Evolutionary conservation across 2,329 filamentous ascomycete species (phyloP).

Genomic region (Pseudogymnoascus sp.): DNA sequence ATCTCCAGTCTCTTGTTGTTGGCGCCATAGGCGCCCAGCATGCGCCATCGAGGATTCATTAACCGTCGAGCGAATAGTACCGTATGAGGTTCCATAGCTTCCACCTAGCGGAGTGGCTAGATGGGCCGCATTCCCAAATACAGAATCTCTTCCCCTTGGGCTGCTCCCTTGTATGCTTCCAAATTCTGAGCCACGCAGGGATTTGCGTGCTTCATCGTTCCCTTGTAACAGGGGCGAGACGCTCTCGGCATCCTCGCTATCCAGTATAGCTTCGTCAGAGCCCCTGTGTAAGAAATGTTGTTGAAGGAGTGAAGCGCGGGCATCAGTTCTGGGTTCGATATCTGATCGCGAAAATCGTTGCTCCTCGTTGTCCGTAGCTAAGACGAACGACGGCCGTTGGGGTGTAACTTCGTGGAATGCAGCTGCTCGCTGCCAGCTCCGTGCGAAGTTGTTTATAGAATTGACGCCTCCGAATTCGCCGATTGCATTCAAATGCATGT

Average conservation of each 20-base stretch:
- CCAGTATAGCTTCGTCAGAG: conserved; percentile 25
- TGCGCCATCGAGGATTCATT: conserved; percentile 41
- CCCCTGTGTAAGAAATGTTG: conserved; percentile 42
- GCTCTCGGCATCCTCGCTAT: conserved; percentile 17
- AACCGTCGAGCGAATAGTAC: conserved; percentile 37
- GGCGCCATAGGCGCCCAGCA: conserved; percentile 44
- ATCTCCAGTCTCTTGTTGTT: conserved; percentile 39
- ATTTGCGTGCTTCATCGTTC: conserved; percentile 11
- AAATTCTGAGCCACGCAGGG: conserved; percentile 19
- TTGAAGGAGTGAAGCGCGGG: conserved; percentile 36
- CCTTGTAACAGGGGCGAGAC: conserved; percentile 31
- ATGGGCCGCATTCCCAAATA: conserved; percentile 53
- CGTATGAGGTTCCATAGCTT: conserved; percentile 60
- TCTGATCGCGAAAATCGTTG: conserved; percentile 23
- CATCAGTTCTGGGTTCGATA: conserved; percentile 20
- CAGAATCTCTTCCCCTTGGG: conserved; percentile 36
- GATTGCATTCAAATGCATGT: conserved; percentile 48
- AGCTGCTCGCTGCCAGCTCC: conserved; percentile 86
- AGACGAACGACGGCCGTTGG: conserved; percentile 66
- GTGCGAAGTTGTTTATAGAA: conserved; percentile 87
- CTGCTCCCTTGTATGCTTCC: conserved; percentile 29
- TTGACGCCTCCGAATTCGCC: conserved; percentile 82
- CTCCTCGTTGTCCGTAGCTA: conserved; percentile 48
- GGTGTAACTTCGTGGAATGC: conserved; percentile 83
- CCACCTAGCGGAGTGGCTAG: conserved; percentile 63